Conservation (phyloP, 768 basidiomycete species). For the Tulasnella sp. region DNA sequence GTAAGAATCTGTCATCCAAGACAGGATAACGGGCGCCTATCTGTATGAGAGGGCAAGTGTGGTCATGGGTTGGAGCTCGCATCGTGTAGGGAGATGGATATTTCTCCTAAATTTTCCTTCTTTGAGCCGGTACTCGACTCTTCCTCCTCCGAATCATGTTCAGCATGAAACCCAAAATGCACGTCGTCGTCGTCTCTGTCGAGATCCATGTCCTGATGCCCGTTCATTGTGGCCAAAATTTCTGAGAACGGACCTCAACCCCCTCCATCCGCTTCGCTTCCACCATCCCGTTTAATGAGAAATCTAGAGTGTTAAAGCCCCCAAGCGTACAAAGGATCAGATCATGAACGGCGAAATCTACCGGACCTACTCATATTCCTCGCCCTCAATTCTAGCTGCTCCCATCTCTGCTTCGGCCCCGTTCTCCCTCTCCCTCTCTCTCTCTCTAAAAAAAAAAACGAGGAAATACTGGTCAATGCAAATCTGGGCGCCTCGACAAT, state of each 20-base stretch:
- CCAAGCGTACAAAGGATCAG: too few species aligned
- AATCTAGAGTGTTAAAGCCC: slow-evolving; percentile 49
- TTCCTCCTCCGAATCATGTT: neutral
- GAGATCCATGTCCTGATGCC: slow-evolving; percentile 19
- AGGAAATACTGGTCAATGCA: slow-evolving; percentile 54
- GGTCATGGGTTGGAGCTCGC: neutral
- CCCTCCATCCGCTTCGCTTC: slow-evolving; percentile 21
- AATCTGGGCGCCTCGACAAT: slow-evolving; percentile 16
- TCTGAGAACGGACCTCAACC: neutral
- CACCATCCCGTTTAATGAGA: slow-evolving; percentile 28
- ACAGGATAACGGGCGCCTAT: slow-evolving; percentile 30
- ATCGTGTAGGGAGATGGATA: slow-evolving; percentile 27
- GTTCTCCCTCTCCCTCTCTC: too few species aligned
- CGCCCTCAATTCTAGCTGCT: slow-evolving; percentile 76
- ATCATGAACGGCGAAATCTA: too few species aligned
- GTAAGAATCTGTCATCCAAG: slow-evolving; percentile 88
- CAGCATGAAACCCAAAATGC: neutral
- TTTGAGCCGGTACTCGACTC: slow-evolving; percentile 23
- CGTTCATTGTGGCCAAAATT: slow-evolving; percentile 10
- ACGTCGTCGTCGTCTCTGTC: neutral
- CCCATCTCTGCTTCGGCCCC: slow-evolving; percentile 85
- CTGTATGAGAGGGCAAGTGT: slow-evolving; percentile 17
- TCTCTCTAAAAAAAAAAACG: slow-evolving; percentile 60
- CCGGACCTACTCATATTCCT: slow-evolving; percentile 45
- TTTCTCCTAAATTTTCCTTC: slow-evolving; percentile 22